phyloP scores from a whole-genome alignment of 2,329 filamentous ascomycete species.

The Beauveria rudraprayagi region DNA sequence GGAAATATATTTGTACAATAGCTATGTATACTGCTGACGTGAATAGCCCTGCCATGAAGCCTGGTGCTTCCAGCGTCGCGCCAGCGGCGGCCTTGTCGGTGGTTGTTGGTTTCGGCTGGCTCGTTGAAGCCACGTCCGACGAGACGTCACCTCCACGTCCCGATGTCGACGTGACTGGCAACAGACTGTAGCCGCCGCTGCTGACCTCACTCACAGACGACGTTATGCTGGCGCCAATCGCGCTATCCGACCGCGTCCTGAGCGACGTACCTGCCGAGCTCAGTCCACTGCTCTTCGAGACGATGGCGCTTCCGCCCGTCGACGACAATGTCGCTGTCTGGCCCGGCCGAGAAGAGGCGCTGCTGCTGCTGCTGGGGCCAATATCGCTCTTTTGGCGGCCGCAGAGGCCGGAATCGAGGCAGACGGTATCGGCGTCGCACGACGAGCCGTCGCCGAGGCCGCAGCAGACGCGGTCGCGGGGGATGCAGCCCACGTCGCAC shows the following conservation, averaged over 20 bases:
- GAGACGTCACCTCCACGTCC: not conserved
- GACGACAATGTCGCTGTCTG: not conserved
- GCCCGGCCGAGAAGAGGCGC: not conserved
- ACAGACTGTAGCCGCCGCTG: not conserved
- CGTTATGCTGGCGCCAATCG: not conserved
- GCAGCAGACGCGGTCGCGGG: constrained; percentile 5
- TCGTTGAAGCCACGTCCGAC: not conserved
- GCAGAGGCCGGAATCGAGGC: not conserved
- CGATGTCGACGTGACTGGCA: not conserved
- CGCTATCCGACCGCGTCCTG: not conserved
- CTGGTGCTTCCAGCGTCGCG: not conserved
- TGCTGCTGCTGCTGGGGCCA: not conserved
- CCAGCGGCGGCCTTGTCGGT: not conserved
- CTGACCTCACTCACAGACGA: not conserved
- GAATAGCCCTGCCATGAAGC: not conserved
- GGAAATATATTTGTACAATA: no score
- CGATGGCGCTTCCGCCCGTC: no score
- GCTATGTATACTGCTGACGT: not conserved
- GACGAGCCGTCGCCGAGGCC: constrained; percentile 2
- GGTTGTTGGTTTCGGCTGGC: not conserved
- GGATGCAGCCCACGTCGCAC: constrained; percentile 7
- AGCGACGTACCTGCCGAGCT: not conserved
- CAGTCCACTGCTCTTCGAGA: not conserved
- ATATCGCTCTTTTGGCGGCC: not conserved
- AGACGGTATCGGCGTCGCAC: constrained; percentile 4